These are phyloP conservation scores for Suillus clintonianus DNA, from an alignment of 768 basidiomycete species.

Conservation along the genomic window DNA sequence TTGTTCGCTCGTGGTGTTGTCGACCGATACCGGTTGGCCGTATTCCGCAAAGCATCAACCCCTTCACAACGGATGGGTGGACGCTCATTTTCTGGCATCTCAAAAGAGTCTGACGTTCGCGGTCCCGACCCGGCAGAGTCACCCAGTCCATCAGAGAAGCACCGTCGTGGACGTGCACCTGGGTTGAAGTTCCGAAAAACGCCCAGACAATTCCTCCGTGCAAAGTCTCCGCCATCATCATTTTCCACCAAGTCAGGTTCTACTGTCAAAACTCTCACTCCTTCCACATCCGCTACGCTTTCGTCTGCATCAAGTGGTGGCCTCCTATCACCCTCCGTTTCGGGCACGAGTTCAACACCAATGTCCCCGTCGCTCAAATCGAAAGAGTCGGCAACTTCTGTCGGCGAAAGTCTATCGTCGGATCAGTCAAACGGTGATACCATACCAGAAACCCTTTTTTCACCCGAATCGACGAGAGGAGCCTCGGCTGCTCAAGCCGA, in stretches of 20 bases:
- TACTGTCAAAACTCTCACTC: slow-evolving; percentile 38
- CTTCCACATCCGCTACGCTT: slow-evolving; percentile 42
- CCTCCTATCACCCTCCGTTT: slow-evolving; percentile 65
- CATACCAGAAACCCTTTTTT: slow-evolving; percentile 19
- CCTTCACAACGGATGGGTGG: slow-evolving; percentile 49
- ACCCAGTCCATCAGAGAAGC: slow-evolving; percentile 50
- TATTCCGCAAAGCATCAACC: slow-evolving; percentile 82
- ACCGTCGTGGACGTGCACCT: slow-evolving; percentile 67
- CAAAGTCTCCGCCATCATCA: slow-evolving; percentile 60
- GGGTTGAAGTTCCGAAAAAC: slow-evolving; percentile 73
- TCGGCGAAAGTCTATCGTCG: slow-evolving; percentile 72
- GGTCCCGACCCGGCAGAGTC: slow-evolving; percentile 42
- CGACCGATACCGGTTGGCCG: slow-evolving; percentile 81
- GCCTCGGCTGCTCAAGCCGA: slow-evolving; percentile 32
- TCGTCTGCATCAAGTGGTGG: slow-evolving; percentile 48
- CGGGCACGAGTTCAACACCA: slow-evolving; percentile 44
- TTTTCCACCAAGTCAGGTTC: slow-evolving; percentile 34
- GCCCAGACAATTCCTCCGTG: slow-evolving; percentile 70
- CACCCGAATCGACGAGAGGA: slow-evolving; percentile 34
- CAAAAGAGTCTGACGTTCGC: slow-evolving; percentile 51
- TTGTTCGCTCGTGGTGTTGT: slow-evolving; percentile 91
- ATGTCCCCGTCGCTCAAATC: slow-evolving; percentile 75
- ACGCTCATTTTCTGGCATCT: slow-evolving; percentile 59
- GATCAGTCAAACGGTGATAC: slow-evolving; percentile 66
- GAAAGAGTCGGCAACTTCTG: slow-evolving; percentile 76